phyloP scores from a whole-genome alignment of 306 rosid genomes.

The Malus domestica region DNA sequence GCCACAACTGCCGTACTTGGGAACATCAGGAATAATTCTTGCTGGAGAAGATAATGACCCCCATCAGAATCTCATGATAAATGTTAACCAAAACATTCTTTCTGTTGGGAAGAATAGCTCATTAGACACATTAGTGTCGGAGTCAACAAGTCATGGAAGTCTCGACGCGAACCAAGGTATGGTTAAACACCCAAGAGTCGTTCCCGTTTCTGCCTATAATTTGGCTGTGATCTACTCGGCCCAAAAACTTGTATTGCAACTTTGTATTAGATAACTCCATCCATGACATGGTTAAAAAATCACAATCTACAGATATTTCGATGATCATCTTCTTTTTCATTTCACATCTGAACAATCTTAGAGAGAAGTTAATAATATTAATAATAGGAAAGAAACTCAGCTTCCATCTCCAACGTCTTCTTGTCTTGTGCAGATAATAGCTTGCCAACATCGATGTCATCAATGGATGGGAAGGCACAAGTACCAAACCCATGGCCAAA shows the following conservation, averaged over 20 bases:
- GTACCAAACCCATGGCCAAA: constrained; percentile 65
- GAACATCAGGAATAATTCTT: constrained; percentile 77
- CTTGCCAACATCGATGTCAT: constrained; percentile 36
- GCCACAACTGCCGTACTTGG: constrained; percentile 62
- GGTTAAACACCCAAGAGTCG: not conserved
- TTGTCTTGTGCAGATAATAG: constrained; percentile 40
- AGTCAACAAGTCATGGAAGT: constrained; percentile 83
- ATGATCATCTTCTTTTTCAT: not conserved
- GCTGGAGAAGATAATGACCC: constrained; percentile 79
- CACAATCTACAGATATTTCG: not conserved
- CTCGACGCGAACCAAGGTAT: constrained; percentile 76
- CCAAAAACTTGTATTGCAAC: not conserved
- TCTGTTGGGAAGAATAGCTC: constrained; percentile 39
- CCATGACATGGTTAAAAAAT: not conserved
- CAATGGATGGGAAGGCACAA: constrained; percentile 61
- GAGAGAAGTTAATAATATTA: not conserved
- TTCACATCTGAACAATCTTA: not conserved
- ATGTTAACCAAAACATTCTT: constrained; percentile 22
- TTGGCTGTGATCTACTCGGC: not conserved
- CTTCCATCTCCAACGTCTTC: not conserved
- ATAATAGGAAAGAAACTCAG: not conserved
- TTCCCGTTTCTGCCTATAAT: not conserved
- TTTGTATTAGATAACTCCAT: not conserved
- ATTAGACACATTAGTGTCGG: constrained; percentile 47
- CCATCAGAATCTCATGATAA: constrained; percentile 16